A percentile compares a stretch with the other conserved stretches of the same genome.
Conservation (phyloP, 2,329 filamentous ascomycete genomes). For the Penicillium corylophilum region DNA sequence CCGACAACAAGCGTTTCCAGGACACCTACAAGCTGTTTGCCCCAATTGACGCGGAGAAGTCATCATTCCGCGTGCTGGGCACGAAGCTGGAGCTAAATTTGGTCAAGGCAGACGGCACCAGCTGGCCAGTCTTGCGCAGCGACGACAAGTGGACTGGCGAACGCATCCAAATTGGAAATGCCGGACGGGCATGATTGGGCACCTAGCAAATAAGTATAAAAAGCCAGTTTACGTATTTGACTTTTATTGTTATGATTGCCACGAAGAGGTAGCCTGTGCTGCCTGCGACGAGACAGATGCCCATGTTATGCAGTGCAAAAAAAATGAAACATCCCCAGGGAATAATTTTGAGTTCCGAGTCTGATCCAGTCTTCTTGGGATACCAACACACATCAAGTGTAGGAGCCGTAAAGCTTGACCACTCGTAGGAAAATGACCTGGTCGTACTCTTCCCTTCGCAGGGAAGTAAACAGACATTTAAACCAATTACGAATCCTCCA, state of each 20-base stretch:
- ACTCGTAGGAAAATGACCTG: not conserved
- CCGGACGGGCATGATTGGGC: conserved; percentile 55
- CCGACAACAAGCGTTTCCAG: conserved; percentile 79
- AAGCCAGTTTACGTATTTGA: not conserved
- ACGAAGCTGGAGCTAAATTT: conserved; percentile 85
- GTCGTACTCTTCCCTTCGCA: not conserved
- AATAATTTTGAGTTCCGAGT: not conserved
- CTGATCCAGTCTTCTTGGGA: not conserved
- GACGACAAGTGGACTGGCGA: conserved; percentile 72
- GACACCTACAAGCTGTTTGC: conserved; percentile 73
- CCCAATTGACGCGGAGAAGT: conserved; percentile 71
- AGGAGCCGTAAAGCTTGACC: not conserved
- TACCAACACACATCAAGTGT: not conserved
- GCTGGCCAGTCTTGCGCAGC: conserved; percentile 81
- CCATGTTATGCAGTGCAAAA: not conserved
- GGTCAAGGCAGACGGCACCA: conserved; percentile 68
- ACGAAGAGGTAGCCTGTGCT: not conserved
- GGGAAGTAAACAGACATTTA: not conserved
- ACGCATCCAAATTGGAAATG: conserved; percentile 85
- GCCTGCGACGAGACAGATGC: not conserved
- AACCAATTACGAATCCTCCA: not conserved
- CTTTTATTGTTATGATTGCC: not conserved
- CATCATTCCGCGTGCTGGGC: conserved; percentile 76
- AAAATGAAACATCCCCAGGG: not conserved
- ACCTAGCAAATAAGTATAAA: not conserved